These are phyloP conservation scores for Globisporangium spiculum DNA, from an alignment of 352 stramenopile genomes.

Conservation along the genomic window DNA sequence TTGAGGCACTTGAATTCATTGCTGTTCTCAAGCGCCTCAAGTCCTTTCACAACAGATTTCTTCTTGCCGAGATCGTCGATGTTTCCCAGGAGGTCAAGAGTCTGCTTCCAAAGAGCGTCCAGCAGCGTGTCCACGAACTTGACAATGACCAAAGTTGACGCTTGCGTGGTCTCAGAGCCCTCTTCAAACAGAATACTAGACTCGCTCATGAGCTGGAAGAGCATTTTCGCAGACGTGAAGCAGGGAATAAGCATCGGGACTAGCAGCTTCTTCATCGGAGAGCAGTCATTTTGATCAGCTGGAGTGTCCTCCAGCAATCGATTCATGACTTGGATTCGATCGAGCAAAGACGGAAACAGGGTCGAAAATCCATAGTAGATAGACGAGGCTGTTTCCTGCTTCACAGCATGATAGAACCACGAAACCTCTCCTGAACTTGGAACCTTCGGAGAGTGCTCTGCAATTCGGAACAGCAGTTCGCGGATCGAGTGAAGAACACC, in stretches of 20 bases:
- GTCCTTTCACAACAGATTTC: constrained; percentile 13
- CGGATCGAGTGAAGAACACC: constrained; percentile 55
- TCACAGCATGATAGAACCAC: constrained; percentile 78
- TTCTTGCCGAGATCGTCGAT: constrained; percentile 13
- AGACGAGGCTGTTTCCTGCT: constrained; percentile 70
- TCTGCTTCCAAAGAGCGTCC: constrained; percentile 44
- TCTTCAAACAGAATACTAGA: constrained; percentile 25
- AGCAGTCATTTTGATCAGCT: constrained; percentile 20
- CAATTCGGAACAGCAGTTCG: constrained; percentile 68
- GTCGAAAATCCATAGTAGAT: constrained; percentile 83
- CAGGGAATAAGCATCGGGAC: constrained; percentile 81
- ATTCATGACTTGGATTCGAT: constrained; percentile 81
- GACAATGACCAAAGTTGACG: constrained; percentile 20
- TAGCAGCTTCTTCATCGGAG: constrained; percentile 55
- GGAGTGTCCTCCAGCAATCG: constrained; percentile 50
- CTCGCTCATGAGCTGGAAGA: constrained; percentile 80
- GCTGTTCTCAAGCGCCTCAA: constrained; percentile 47
- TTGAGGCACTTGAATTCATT: constrained; percentile 83
- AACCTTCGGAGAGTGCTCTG: constrained; percentile 39
- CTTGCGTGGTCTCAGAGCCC: constrained; percentile 15
- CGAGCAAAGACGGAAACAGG: constrained; percentile 76
- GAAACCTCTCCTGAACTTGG: constrained; percentile 33
- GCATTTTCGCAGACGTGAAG: constrained; percentile 80
- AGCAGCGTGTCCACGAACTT: constrained; percentile 64
- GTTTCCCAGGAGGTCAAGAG: constrained; percentile 21